Base-by-base conservation (phyloP, 2,329 filamentous ascomycete genomes). In the Fusarium sp. region DNA sequence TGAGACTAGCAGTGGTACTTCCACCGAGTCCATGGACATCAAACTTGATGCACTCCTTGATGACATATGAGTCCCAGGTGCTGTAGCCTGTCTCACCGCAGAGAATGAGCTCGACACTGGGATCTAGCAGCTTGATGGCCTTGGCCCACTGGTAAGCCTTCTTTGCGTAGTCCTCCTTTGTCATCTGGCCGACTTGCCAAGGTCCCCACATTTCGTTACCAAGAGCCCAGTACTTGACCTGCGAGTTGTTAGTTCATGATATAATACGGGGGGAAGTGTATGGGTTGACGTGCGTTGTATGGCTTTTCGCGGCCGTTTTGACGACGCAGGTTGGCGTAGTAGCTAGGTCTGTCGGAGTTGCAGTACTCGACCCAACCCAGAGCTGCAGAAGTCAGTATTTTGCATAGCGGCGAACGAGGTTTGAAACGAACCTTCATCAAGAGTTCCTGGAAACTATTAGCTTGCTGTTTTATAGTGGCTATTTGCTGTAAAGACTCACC, bases 351-450 rank as follows among this genome's bases (percentile, higher is more conserved):
- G n/a, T 85, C 87, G 4, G 88, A 89, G 79, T 96, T 96, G 82
- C 93, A 96, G 81, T 96, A 96, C 75, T 96, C 92, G 20, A 96
- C 83, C 92, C 92, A 96, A 12, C 85, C 91, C 34, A 36, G 34
- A n/a, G 34, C 34, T 36, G 34, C 17, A 19, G 34, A 10, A 50
- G 23, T 32, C 11, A 59, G 34, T 46, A 15, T 20, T n/a, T 50
- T 34, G n/a, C 11, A 11, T 19, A 21, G 10, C 20, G 21, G 21
- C 7, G 0, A 0, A 5, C 7, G 9, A 2, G 4, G 7, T 11
- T 5, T 2, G 26, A 24, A n/a, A 64, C 69, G 69, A 50, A 75
- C 75, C 76, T 72, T 77, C 76, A 38, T 77, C 75, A 3, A 78
- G 78, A 38, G 82, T 89, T 46, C 74, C 73, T 75, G 17, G 7